Evolutionary conservation across 2,329 filamentous ascomycete species (phyloP), one percentile per base, ranked within the genome.

Genomic region (Verticillium zaregamsianum): DNA sequence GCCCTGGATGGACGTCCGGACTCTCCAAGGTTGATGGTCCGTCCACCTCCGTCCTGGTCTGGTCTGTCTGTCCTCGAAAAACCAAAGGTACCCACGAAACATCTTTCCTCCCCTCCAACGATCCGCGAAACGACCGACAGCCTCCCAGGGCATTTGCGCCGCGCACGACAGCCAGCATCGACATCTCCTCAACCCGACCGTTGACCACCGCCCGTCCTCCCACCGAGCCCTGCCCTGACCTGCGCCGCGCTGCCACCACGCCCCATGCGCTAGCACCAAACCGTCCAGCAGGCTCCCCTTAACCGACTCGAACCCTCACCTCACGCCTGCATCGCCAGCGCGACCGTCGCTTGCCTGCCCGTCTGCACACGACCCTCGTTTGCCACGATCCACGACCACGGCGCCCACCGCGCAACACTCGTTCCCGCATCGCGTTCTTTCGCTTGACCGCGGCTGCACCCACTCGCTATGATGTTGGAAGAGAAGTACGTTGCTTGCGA

Each of bases 401-500:
- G 55, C 31, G 31, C 33, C 55, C 15, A 55, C 59, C 62, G 63
- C 59, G 61, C 37, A 9, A 52, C 45, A 62, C 59, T 28, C 32
- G 33, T 63, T 67, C 28, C 28, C 28, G 28, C 28, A 28, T 62
- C 62, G 59, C 61, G 63, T 45, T 40, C 5, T 25, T 32, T 15
- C 28, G 28, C 28, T 32, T 37, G 62, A 65, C 45, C 45, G 45
- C 20, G 45, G 20, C 45, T 11, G n/a, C n/a, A 11, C 12, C 7
- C 17, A 61, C 23, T 25, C 57, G 62, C 61, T 20, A 65, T 65
- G 63, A 66, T 66, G 64, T 33, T 66, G 20, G 64, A 66, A 57
- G 64, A 66, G 61, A 66, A 66, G 64, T 66, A 65, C 35, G 64
- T 66, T 63, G 63, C 63, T 25, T 52, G 49, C 40, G 55, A 15